These are phyloP conservation scores for Arthrobotrys musiformis DNA, from an alignment of 2,329 filamentous ascomycete genomes.

Conservation along the genomic window DNA sequence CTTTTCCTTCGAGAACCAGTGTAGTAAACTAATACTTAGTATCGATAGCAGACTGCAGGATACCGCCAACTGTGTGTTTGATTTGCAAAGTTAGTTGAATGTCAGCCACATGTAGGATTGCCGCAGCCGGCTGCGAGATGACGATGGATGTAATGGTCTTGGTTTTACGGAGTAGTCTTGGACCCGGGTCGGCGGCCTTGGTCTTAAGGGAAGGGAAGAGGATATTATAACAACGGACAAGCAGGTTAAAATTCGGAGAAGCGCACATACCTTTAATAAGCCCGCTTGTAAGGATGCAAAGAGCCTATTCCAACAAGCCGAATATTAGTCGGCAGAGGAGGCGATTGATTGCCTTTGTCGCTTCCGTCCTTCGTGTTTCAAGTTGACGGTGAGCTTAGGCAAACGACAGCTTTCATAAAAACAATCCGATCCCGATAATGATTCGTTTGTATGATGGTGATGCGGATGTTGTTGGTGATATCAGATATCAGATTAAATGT, in stretches of 20 bases:
- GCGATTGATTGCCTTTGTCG: conserved; percentile 22
- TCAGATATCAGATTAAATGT: no score
- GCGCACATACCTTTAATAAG: conserved; percentile 5
- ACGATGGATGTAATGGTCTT: background rate
- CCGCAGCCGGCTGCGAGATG: conserved; percentile 17
- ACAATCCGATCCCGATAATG: background rate
- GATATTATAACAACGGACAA: background rate
- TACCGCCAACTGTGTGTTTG: conserved; percentile 3
- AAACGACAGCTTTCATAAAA: background rate
- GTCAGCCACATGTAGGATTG: conserved; percentile 39
- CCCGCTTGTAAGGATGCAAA: background rate
- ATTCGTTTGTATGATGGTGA: no score
- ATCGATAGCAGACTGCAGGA: conserved; percentile 8
- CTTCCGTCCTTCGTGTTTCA: background rate
- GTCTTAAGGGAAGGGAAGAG: background rate
- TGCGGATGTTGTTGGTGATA: no score
- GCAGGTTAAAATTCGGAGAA: background rate
- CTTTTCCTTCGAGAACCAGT: background rate
- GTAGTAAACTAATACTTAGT: background rate
- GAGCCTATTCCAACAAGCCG: conserved; percentile 24
- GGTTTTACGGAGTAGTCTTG: no score
- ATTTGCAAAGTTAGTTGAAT: background rate
- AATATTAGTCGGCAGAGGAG: conserved; percentile 22
- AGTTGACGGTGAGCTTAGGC: background rate
- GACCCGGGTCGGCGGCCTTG: no score